phyloP scores from a whole-genome alignment of 2,329 filamentous ascomycete species.

The Mollisiaceae sp. region DNA sequence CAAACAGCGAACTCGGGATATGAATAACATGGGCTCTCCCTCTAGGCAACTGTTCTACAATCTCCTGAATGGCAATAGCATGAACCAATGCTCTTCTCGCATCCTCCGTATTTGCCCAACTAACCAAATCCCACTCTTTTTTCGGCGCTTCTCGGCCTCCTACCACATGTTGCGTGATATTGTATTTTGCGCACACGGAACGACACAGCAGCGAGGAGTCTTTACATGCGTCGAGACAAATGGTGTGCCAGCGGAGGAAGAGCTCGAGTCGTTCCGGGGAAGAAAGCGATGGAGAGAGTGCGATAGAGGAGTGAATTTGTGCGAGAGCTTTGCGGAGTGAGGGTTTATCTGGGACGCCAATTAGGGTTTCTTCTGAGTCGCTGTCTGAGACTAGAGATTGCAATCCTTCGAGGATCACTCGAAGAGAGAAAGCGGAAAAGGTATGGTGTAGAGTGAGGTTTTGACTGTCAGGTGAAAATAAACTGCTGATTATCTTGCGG shows the following conservation, averaged over 20 bases:
- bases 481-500: conserved; percentile 46
- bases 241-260: conserved; percentile 50
- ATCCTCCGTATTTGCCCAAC: conserved; percentile 47
- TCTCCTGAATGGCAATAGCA: conserved; percentile 52
- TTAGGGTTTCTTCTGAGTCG: conserved; percentile 45
- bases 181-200: conserved; percentile 46
- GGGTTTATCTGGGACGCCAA: conserved; percentile 47
- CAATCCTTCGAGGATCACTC: conserved; percentile 50
- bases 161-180: conserved; percentile 48
- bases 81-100: conserved; percentile 49
- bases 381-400: conserved; percentile 50
- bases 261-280: conserved; percentile 47
- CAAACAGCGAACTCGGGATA: conserved; percentile 51
- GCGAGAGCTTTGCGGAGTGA: conserved; percentile 48
- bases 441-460: conserved; percentile 35
- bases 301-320: conserved; percentile 47
- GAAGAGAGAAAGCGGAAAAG: conserved; percentile 48
- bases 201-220: conserved; percentile 48
- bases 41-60: conserved; percentile 50
- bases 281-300: conserved; percentile 41
- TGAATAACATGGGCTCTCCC: conserved; percentile 51
- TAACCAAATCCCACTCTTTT: conserved; percentile 44
- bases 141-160: conserved; percentile 40
- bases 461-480: conserved; percentile 45
- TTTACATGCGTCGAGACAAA: conserved; percentile 49